Evolutionary conservation across 495 filamentous ascomycete species (phyloP), one percentile per base, ranked within the genome.

Genomic region (Aspergillus sparsus): DNA sequence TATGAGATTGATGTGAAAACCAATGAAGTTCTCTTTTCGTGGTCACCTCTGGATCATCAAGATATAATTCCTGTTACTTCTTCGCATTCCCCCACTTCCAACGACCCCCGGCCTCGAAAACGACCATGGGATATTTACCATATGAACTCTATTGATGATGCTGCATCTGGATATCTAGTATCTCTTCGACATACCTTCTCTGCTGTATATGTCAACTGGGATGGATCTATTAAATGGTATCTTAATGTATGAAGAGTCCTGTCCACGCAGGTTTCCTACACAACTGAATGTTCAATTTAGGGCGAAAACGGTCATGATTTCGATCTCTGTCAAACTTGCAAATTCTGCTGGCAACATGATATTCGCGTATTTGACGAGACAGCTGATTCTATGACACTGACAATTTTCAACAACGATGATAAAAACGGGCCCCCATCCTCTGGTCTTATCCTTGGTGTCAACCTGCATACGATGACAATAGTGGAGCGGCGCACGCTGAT

Each of bases 351-450:
- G 44, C 44, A 47, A 5, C 44, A 47, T 10, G 44, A 47, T 5
- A 21, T 47, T 18, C 44, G 44, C 44, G 44, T 9, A 1, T 47
- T 16, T 9, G 15, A 18, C 13, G 44, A 47, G 10, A 21, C 44
- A 5, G 15, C 44, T 18, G 16, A 47, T 7, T 10, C n/a, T 1
- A 15, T 47, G 15, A 7, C n/a, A 15, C n/a, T 47, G 1, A 47
- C 13, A 15, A 47, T 47, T 18, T 47, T 47, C 44, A 47, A 47
- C 15, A 47, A 47, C 44, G 44, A 47, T 18, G 44, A 18, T 18
- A 47, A 47, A 0, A 18, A 47, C 16, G 44, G 44, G 15, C 15
- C 15, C 6, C 44, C 44, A 15, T 18, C 44, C n/a, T 5, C 44
- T 9, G 44, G 44, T 9, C 44, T 47, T 10, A 21, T 47, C n/a